Percentiles rank a stretch among this genome's conserved stretches.
phyloP scores from a whole-genome alignment of 1,139 yeast genomes.

The Hansenula lynferdii region DNA sequence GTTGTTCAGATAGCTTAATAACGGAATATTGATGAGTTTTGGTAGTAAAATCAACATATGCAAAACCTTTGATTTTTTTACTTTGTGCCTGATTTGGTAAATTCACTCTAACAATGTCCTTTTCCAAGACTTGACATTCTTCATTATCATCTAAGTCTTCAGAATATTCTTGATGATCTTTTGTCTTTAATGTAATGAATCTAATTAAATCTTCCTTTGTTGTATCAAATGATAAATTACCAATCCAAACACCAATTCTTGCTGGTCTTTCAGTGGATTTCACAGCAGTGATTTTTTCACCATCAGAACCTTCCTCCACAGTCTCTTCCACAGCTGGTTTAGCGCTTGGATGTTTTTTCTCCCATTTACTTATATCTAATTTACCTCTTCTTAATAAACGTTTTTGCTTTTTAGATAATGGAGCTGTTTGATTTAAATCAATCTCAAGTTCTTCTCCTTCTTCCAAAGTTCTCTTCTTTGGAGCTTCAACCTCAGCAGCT shows the following conservation, averaged over 20 bases:
- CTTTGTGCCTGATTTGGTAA: constrained; percentile 56
- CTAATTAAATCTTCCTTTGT: constrained; percentile 66
- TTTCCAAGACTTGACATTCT: constrained; percentile 39
- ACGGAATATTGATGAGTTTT: constrained; percentile 60
- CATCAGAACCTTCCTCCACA: constrained; percentile 9
- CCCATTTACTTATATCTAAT: constrained; percentile 52
- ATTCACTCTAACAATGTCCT: constrained; percentile 56
- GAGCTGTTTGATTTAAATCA: constrained; percentile 71
- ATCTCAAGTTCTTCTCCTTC: constrained; percentile 68
- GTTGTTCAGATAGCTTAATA: constrained; percentile 62
- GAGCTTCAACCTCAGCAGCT: not conserved
- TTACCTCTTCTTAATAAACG: constrained; percentile 78
- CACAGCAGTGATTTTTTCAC: constrained; percentile 4
- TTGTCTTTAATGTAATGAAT: constrained; percentile 59
- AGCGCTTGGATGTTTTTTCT: constrained; percentile 20
- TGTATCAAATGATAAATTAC: constrained; percentile 86
- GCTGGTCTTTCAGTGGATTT: constrained; percentile 15
- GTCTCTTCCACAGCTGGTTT: constrained; percentile 17
- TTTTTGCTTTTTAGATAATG: constrained; percentile 87
- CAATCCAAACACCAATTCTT: constrained; percentile 86
- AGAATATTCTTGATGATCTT: constrained; percentile 33
- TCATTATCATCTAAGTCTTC: constrained; percentile 36
- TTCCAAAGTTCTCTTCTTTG: constrained; percentile 31
- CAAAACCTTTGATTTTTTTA: constrained; percentile 75
- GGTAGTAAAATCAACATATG: constrained; percentile 79